Evolutionary conservation across 1,284 basidiomycete species (phyloP).

Genomic region (Microstroma glucosiphilum): DNA sequence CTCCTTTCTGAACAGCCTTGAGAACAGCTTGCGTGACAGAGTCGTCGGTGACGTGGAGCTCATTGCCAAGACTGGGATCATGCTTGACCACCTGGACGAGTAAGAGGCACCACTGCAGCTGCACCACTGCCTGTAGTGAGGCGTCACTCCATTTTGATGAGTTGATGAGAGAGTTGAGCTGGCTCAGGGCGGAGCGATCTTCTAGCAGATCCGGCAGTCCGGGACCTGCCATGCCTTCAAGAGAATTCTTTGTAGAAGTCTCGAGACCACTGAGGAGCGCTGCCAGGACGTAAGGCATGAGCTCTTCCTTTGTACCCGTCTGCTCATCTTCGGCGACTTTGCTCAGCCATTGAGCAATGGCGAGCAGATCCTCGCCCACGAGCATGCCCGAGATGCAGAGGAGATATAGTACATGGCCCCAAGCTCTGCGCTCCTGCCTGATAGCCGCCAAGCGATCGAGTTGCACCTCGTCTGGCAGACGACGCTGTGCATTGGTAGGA

Average conservation of each 20-base stretch:
- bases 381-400: conserved; percentile 39
- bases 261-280: conserved; percentile 66
- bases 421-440: conserved; percentile 37
- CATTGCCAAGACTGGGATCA: conserved; percentile 29
- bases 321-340: conserved; percentile 17
- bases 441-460: conserved; percentile 40
- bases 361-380: conserved; percentile 21
- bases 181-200: conserved; percentile 44
- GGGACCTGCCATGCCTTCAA: conserved; percentile 12
- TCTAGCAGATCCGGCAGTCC: conserved; percentile 18
- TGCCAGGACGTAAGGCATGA: conserved; percentile 60
- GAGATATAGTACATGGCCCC: conserved; percentile 42
- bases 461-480: conserved; percentile 43
- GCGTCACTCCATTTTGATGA: conserved; percentile 62
- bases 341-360: conserved; percentile 24
- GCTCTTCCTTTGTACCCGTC: conserved; percentile 17
- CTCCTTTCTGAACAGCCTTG: conserved; percentile 56
- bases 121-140: conserved; percentile 67
- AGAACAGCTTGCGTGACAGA: conserved; percentile 1
- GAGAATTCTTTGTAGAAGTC: conserved; percentile 55
- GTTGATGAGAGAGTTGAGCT: conserved; percentile 40
- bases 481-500: not conserved
- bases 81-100: conserved; percentile 35
- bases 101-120: conserved; percentile 78
- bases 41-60: conserved; percentile 35